Conservation (phyloP, 1,139 yeast genomes). For the Starmera stellimalicola region DNA sequence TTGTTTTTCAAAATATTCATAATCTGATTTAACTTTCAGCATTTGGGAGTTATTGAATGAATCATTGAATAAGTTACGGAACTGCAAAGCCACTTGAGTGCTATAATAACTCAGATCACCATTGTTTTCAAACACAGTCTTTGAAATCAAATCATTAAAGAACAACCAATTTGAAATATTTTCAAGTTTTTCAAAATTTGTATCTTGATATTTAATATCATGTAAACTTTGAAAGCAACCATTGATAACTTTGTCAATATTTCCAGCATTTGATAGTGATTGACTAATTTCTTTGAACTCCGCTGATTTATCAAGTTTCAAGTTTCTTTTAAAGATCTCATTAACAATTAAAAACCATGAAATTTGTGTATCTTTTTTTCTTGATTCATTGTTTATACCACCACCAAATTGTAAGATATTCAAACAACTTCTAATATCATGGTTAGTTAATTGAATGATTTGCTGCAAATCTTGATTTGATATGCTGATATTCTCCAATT, state of each 20-base stretch:
- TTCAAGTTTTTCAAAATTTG: constrained; percentile 53
- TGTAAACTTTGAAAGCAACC: constrained; percentile 69
- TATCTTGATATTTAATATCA: constrained; percentile 51
- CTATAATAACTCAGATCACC: constrained; percentile 48
- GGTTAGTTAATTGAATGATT: constrained; percentile 63
- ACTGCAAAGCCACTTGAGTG: constrained; percentile 50
- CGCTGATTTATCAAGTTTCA: constrained; percentile 31
- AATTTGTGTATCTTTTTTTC: constrained; percentile 43
- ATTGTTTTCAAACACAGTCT: constrained; percentile 34
- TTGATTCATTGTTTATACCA: constrained; percentile 16
- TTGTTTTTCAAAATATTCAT: constrained; percentile 23
- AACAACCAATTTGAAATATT: constrained; percentile 69
- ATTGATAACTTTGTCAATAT: constrained; percentile 51
- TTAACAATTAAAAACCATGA: constrained; percentile 54
- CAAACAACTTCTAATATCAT: constrained; percentile 80
- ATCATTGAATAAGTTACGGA: constrained; percentile 60
- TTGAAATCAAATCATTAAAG: constrained; percentile 48
- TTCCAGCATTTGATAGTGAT: constrained; percentile 36
- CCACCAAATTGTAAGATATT: constrained; percentile 68
- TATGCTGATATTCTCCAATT: constrained; percentile 32
- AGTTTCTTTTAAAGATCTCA: constrained; percentile 41
- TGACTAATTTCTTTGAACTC: constrained; percentile 39
- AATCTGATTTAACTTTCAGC: constrained; percentile 32
- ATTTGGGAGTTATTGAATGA: constrained; percentile 31
- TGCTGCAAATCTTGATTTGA: constrained; percentile 35